These are phyloP conservation scores for Yamagishiella unicocca DNA, from an alignment of 139 green algal species.

Conservation along the genomic window DNA sequence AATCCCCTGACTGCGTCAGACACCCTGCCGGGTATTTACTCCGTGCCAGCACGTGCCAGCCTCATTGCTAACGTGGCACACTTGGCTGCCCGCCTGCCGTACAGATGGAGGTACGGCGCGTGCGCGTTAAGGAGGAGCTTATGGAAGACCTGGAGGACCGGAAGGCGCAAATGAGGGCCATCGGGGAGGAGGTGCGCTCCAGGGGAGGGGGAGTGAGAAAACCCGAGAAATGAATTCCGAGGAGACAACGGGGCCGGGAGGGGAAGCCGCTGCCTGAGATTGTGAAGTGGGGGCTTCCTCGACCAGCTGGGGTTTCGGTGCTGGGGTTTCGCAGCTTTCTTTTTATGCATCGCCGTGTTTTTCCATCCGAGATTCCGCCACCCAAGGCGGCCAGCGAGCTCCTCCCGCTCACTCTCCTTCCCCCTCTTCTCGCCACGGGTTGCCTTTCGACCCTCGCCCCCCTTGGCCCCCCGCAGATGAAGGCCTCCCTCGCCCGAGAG, in stretches of 20 bases:
- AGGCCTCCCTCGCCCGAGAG: constrained; percentile 8
- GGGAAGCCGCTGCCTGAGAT: neutral
- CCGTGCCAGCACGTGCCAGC: neutral
- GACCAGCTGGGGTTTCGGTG: neutral
- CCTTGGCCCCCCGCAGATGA: constrained; percentile 4
- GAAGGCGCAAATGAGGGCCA: constrained; percentile 12
- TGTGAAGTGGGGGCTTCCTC: neutral
- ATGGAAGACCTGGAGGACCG: constrained; percentile 13
- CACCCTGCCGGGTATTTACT: neutral
- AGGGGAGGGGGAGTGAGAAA: neutral
- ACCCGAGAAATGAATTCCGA: neutral
- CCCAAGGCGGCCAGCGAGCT: neutral
- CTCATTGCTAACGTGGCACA: neutral
- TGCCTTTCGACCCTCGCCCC: neutral
- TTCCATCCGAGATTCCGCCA: neutral
- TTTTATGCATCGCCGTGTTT: neutral
- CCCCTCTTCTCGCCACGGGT: neutral
- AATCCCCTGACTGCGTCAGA: neutral
- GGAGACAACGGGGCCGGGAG: neutral
- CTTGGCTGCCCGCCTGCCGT: too few relatives aligned
- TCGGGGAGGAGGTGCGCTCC: constrained; percentile 28
- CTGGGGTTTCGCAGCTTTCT: neutral
- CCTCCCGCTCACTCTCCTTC: neutral
- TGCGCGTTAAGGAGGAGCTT: constrained; percentile 35
- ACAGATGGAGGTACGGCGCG: constrained; percentile 43